These are phyloP conservation scores for Carpinus viminea DNA, from an alignment of 306 rosid genomes.

Conservation along the genomic window DNA sequence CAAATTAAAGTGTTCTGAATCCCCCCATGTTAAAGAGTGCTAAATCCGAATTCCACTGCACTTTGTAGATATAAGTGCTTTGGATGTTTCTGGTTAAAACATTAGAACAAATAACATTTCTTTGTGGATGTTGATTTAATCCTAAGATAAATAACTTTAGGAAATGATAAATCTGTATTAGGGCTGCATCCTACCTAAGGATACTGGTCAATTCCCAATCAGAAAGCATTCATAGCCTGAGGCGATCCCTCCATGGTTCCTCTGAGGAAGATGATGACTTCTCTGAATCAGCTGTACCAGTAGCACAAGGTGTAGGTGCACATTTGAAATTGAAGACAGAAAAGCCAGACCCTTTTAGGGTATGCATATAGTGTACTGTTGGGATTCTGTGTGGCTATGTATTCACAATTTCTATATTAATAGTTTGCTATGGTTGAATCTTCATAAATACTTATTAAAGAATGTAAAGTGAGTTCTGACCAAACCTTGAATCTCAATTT, in stretches of 20 bases:
- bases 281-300: constrained; percentile 20
- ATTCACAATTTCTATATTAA: not conserved
- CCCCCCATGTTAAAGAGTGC: not conserved
- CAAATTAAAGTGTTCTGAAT: not conserved
- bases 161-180: not conserved
- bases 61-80: not conserved
- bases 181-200: constrained; percentile 5
- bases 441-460: not conserved
- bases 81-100: not conserved
- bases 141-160: not conserved
- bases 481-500: not conserved
- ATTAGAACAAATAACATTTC: not conserved
- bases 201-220: not conserved
- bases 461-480: not conserved
- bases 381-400: not conserved
- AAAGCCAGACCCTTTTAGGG: constrained; percentile 28
- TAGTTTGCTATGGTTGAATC: not conserved
- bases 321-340: constrained; percentile 21
- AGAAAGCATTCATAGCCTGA: not conserved
- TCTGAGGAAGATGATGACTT: constrained; percentile 14
- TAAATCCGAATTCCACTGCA: not conserved
- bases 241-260: constrained; percentile 12
- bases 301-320: not conserved
- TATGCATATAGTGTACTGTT: constrained; percentile 1
- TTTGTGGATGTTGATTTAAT: not conserved